Percentiles rank a stretch among this genome's conserved stretches.
Conservation (phyloP, 305 asterid species). For the Lippia alba region DNA sequence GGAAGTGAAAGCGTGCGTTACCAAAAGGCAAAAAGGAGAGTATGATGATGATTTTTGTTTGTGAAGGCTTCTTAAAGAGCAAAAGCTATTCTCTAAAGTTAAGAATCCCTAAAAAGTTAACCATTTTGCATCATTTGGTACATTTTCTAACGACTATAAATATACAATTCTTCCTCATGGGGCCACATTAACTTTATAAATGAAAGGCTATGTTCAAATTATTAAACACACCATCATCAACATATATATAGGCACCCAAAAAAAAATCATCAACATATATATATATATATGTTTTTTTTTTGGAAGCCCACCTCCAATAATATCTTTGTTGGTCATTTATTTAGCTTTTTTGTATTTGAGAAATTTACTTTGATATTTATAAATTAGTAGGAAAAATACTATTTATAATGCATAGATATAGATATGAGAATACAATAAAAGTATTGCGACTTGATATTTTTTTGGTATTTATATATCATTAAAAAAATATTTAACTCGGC, state of each 20-base stretch:
- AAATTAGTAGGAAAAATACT: no score
- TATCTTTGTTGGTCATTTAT: no score
- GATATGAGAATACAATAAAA: no score
- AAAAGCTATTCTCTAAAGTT: conserved; percentile 28
- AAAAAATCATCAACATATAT: conserved; percentile 28
- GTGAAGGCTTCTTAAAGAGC: conserved; percentile 43
- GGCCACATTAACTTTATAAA: conserved; percentile 33
- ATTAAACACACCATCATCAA: conserved; percentile 28
- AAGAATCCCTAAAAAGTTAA: conserved; percentile 47
- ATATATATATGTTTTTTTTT: no score
- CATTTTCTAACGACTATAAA: conserved; percentile 34
- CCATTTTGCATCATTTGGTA: conserved; percentile 32
- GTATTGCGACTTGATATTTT: no score
- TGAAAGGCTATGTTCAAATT: conserved; percentile 30
- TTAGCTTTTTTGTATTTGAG: not conserved
- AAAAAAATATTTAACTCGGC: no score
- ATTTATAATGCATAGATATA: no score
- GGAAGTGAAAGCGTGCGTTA: conserved; percentile 86
- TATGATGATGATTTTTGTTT: conserved; percentile 62
- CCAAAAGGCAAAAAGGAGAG: conserved; percentile 57
- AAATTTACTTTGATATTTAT: not conserved
- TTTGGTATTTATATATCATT: no score
- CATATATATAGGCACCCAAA: no score
- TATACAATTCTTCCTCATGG: conserved; percentile 9
- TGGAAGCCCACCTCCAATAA: no score